phyloP scores from a whole-genome alignment of 208 protist species.

The Spironucleus salmonicida region DNA sequence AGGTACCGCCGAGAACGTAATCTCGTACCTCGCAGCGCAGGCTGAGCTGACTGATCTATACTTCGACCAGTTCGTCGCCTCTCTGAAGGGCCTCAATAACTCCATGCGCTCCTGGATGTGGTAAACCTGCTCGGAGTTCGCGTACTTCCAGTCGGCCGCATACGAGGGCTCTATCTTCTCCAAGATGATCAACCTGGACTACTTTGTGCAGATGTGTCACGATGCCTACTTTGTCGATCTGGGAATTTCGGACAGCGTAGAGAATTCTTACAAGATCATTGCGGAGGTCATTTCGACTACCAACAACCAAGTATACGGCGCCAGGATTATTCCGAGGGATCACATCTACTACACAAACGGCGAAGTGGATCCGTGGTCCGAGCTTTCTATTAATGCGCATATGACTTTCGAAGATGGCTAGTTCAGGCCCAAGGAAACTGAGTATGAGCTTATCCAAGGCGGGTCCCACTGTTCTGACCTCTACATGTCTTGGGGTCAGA shows the following conservation, averaged over 20 bases:
- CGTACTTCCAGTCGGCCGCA: background rate
- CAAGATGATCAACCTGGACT: background rate
- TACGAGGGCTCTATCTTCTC: background rate
- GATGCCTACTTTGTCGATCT: background rate
- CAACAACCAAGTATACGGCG: background rate
- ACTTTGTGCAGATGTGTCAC: background rate
- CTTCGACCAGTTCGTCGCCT: too few species aligned
- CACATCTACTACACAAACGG: conserved; percentile 11
- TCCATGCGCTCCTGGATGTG: conserved; percentile 20
- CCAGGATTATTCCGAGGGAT: background rate
- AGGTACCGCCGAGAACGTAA: too few species aligned
- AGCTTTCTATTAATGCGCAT: background rate
- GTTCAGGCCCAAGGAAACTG: background rate
- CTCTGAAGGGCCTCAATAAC: too few species aligned
- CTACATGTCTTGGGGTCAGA: background rate
- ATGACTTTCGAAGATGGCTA: background rate
- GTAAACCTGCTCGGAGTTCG: conserved; percentile 22
- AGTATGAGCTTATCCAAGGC: background rate
- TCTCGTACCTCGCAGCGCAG: too few species aligned
- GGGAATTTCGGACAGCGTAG: too few species aligned
- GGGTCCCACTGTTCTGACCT: conserved; percentile 12
- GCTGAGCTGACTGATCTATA: too few species aligned
- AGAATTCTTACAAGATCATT: background rate
- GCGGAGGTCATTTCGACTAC: background rate
- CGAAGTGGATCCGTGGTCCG: conserved; percentile 5